phyloP scores from a whole-genome alignment of 495 filamentous ascomycete species.

The Tuber melanosporum region DNA sequence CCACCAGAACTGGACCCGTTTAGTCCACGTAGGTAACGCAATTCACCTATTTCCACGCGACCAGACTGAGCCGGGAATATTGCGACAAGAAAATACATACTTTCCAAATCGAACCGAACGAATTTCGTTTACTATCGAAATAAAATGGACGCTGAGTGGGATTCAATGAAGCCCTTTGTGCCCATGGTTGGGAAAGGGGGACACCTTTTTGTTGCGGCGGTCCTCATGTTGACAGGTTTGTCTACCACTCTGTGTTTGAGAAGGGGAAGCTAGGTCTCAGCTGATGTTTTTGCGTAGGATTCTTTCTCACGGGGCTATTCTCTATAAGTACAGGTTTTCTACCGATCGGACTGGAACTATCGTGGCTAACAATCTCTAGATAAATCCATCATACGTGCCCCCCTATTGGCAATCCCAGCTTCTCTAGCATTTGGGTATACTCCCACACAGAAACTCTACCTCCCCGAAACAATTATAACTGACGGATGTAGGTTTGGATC shows the following conservation, averaged over 20 bases:
- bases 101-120: not conserved
- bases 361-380: conserved; percentile 51
- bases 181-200: conserved; percentile 72
- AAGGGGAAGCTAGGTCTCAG: not conserved
- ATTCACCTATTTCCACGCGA: conserved; percentile 3
- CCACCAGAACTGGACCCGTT: not conserved
- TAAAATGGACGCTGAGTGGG: conserved; percentile 36
- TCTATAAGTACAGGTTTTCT: conserved; percentile 29
- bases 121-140: not conserved
- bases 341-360: not conserved
- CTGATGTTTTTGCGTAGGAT: conserved; percentile 24
- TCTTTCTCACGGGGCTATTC: conserved; percentile 38
- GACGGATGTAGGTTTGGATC: conserved; percentile 66
- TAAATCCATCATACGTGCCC: conserved; percentile 71
- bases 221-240: conserved; percentile 51
- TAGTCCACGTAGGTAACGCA: conserved; percentile 1
- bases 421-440: conserved; percentile 83
- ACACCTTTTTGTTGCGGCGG: conserved; percentile 78
- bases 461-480: conserved; percentile 12
- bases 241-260: not conserved
- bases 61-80: not conserved
- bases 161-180: conserved; percentile 58
- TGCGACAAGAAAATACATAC: conserved; percentile 8
- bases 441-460: not conserved
- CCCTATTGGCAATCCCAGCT: conserved; percentile 76